A percentile compares a stretch with the other conserved stretches of the same genome.
phyloP scores from a whole-genome alignment of 768 basidiomycete species.

The Russula ochroleuca region DNA sequence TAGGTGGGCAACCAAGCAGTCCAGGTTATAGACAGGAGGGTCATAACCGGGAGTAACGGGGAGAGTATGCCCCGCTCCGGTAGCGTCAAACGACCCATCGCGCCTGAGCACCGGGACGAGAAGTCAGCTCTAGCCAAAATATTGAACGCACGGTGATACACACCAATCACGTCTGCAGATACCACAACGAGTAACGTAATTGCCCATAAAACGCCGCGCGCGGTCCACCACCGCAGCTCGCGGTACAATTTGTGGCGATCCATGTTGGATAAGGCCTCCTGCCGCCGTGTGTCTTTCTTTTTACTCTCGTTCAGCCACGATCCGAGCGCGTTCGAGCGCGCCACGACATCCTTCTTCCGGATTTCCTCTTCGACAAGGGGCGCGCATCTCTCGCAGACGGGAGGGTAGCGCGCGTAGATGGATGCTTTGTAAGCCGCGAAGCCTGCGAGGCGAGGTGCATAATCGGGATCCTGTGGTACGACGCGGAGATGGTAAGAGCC shows the following conservation, averaged over 20 bases:
- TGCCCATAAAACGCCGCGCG: slow-evolving; percentile 66
- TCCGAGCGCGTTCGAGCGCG: slow-evolving; percentile 69
- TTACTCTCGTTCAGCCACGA: slow-evolving; percentile 63
- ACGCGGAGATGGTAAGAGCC: slow-evolving; percentile 6
- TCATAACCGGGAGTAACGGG: slow-evolving; percentile 46
- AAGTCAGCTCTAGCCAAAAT: background rate
- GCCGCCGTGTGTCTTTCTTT: slow-evolving; percentile 56
- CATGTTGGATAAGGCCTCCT: slow-evolving; percentile 40
- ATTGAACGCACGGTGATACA: slow-evolving; percentile 19
- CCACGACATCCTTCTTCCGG: slow-evolving; percentile 72
- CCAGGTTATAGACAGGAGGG: slow-evolving; percentile 65
- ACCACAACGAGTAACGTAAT: slow-evolving; percentile 43
- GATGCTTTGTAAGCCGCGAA: slow-evolving; percentile 71
- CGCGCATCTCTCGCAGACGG: slow-evolving; percentile 71
- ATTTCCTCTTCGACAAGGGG: slow-evolving; percentile 83
- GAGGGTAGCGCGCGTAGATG: slow-evolving; percentile 79
- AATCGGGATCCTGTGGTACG: slow-evolving; percentile 61
- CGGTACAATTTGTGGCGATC: slow-evolving; percentile 43
- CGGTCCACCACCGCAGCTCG: slow-evolving; percentile 61
- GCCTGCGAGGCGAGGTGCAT: slow-evolving; percentile 54
- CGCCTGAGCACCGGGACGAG: slow-evolving; percentile 7
- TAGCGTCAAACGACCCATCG: slow-evolving; percentile 12
- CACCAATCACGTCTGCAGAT: slow-evolving; percentile 46
- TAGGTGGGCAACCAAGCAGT: slow-evolving; percentile 87
- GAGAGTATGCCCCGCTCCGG: background rate